These are phyloP conservation scores for Neopestalotiopsis sp. DNA, from an alignment of 2,329 filamentous ascomycete genomes.

Conservation along the genomic window DNA sequence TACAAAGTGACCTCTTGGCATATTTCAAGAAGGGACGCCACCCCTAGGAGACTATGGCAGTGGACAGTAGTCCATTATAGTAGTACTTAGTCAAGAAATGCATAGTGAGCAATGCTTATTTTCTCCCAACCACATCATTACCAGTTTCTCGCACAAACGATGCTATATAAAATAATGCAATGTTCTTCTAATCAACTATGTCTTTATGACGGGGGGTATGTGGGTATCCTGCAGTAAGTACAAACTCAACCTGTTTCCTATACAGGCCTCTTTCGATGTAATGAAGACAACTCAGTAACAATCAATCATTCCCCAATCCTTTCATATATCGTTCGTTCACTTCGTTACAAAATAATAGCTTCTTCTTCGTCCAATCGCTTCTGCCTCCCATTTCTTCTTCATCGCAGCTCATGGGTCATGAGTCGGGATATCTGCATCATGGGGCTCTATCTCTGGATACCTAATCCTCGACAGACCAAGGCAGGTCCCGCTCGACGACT, in stretches of 20 bases:
- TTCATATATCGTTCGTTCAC: conserved; percentile 17
- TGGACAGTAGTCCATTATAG: too few species aligned
- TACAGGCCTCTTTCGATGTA: background rate
- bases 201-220: background rate
- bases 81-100: too few species aligned
- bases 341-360: conserved; percentile 12
- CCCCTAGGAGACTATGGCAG: too few species aligned
- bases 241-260: background rate
- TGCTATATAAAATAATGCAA: too few species aligned
- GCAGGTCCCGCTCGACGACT: conserved; percentile 37
- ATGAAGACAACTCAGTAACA: background rate
- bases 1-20: background rate
- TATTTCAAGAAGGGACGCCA: background rate
- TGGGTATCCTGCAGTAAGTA: conserved; percentile 18
- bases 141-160: too few species aligned
- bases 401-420: background rate
- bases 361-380: background rate
- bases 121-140: too few species aligned
- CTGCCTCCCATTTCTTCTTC: background rate
- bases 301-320: background rate
- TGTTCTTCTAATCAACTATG: background rate
- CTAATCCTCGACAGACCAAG: conserved; percentile 35
- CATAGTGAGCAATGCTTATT: too few species aligned
- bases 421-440: background rate
- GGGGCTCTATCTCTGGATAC: background rate